Percentiles rank a stretch among this genome's conserved stretches.
Conservation (phyloP, 2,329 filamentous ascomycete genomes). For the Talaromyces islandicus region DNA sequence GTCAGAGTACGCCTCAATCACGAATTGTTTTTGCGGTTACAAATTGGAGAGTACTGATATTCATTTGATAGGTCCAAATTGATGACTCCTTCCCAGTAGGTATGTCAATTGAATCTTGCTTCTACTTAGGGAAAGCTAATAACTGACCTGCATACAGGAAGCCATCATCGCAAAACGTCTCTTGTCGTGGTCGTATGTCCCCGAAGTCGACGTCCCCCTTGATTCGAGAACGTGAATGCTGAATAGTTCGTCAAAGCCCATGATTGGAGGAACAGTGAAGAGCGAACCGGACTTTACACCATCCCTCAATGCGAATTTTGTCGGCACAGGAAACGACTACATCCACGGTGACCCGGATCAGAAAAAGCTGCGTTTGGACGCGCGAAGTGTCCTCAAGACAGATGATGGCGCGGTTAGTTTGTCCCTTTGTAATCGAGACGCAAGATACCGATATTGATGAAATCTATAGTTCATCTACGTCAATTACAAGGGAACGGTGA, state of each 20-base stretch:
- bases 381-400: conserved; percentile 31
- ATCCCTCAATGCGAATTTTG: conserved; percentile 31
- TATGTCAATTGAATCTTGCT: neutral
- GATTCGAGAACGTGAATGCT: neutral
- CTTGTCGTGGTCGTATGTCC: conserved; percentile 33
- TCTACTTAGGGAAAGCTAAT: neutral
- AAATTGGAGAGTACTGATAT: neutral
- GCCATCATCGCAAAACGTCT: conserved; percentile 26
- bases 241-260: conserved; percentile 21
- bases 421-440: neutral
- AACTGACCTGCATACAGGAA: conserved; percentile 20
- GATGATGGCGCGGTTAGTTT: conserved; percentile 21
- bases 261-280: conserved; percentile 31
- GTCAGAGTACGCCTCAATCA: conserved; percentile 22
- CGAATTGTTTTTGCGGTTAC: neutral
- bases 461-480: conserved; percentile 29
- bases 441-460: neutral
- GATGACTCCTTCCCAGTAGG: neutral
- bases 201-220: neutral
- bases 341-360: conserved; percentile 36
- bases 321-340: conserved; percentile 37
- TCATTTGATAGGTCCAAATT: neutral
- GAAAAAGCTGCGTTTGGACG: conserved; percentile 34
- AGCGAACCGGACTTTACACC: conserved; percentile 30
- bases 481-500: conserved; percentile 36